Percentiles rank a stretch among this genome's conserved stretches.
These are phyloP conservation scores for Thelephora ganbajun DNA, from an alignment of 768 basidiomycete species.

Conservation along the genomic window DNA sequence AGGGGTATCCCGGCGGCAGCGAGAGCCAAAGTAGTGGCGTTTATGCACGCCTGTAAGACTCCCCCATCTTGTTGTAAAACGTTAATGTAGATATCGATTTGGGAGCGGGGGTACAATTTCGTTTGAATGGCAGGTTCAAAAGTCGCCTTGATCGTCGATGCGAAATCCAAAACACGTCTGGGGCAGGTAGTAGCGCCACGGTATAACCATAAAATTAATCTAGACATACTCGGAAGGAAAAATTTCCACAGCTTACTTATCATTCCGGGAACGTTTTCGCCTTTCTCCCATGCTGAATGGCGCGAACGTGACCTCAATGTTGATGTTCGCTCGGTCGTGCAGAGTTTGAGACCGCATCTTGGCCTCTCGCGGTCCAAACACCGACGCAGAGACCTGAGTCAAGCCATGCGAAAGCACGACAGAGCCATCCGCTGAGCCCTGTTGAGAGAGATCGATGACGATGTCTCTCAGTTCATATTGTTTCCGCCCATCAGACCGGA, in stretches of 20 bases:
- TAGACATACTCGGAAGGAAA: not conserved
- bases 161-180: conserved; percentile 82
- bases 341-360: conserved; percentile 65
- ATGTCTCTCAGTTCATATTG: conserved; percentile 85
- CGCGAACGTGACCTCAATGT: conserved; percentile 78
- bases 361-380: conserved; percentile 88
- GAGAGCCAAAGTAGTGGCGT: conserved; percentile 87
- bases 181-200: conserved; percentile 1
- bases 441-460: conserved; percentile 60
- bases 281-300: conserved; percentile 79
- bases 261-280: conserved; percentile 61
- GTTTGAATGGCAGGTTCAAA: conserved; percentile 94
- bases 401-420: conserved; percentile 79
- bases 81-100: conserved; percentile 90
- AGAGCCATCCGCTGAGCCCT: conserved; percentile 74
- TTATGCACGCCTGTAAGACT: conserved; percentile 81
- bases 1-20: conserved; percentile 84
- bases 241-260: conserved; percentile 50
- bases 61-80: conserved; percentile 92
- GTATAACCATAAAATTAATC: not conserved
- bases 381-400: conserved; percentile 76
- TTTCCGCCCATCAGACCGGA: conserved; percentile 85
- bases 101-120: conserved; percentile 81
- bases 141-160: conserved; percentile 77
- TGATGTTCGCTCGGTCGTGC: conserved; percentile 80